Evolutionary conservation across 805 yeast species (phyloP), one percentile per base, ranked within the genome.

Genomic region (Wickerhamomyces bovis): DNA sequence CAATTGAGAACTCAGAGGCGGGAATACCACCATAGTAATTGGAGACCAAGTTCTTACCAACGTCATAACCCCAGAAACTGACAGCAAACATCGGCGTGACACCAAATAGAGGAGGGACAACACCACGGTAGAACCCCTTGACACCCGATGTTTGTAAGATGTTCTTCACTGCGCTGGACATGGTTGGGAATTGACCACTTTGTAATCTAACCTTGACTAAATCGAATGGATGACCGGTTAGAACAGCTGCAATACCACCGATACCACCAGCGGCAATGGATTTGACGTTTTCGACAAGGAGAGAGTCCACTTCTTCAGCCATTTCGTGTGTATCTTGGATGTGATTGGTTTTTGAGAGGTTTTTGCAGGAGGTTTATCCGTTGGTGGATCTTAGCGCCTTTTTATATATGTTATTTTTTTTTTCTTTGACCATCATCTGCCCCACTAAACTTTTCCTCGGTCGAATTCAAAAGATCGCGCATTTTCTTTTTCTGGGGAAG

Each of bases 71-170:
- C 98, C 99, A 92, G 71, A 92, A 92, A 2, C 96, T 85, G 21
- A 94, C 94, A 2, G 98, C 98, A 72, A 94, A 94, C 87, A 92
- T 94, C 25, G 99, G 99, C 0, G 98, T 94, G 20, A 92, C 97
- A 21, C 99, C 99, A n/a, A 87, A 63, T 44, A 92, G 69, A 3
- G 99, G 99, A 13, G 98, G 96, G 12, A 86, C 73, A 28, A 94
- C 97, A 49, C 99, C 99, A 61, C 95, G 74, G 67, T 92, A 92
- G 53, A 92, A 80, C 1, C 98, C 97, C 22, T 72, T 53, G 4
- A 80, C 78, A 0, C 96, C 96, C 51, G 85, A 89, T 23, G 75
- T 74, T n/a, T 76, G 76, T 33, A 92, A 52, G 3, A 95, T 89
- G 30, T 75, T 75, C 54, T 71, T 76, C 21, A 89, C 73, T n/a